These are phyloP conservation scores for Themeda triandra DNA, from an alignment of 176 grass and related monocot species.

Conservation along the genomic window DNA sequence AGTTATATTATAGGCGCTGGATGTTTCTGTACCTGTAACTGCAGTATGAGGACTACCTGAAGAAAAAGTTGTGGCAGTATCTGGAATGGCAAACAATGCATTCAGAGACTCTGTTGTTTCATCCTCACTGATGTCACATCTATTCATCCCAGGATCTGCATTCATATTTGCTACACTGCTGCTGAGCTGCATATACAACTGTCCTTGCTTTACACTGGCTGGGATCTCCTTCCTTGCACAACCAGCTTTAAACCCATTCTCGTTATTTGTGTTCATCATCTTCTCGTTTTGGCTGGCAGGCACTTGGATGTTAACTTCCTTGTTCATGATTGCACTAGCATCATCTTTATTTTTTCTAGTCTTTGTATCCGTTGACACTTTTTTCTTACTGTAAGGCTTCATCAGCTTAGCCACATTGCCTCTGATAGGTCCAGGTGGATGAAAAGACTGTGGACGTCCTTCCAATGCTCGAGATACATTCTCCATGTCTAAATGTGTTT, in stretches of 20 bases:
- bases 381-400: slow-evolving; percentile 44
- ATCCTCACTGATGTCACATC: slow-evolving; percentile 66
- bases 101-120: slow-evolving; percentile 74
- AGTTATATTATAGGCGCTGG: slow-evolving; percentile 22
- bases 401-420: slow-evolving; percentile 31
- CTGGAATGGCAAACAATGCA: slow-evolving; percentile 49
- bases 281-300: slow-evolving; percentile 23
- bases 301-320: slow-evolving; percentile 17
- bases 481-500: slow-evolving; percentile 18
- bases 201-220: slow-evolving; percentile 33
- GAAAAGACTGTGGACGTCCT: slow-evolving; percentile 16
- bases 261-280: slow-evolving; percentile 29
- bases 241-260: slow-evolving; percentile 32
- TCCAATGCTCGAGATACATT: slow-evolving; percentile 24
- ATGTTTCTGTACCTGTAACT: not conserved
- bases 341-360: slow-evolving; percentile 29
- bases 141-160: slow-evolving; percentile 53
- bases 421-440: slow-evolving; percentile 16
- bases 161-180: slow-evolving; percentile 16
- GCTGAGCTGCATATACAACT: slow-evolving; percentile 33
- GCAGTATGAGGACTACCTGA: slow-evolving; percentile 14
- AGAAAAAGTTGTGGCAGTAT: slow-evolving; percentile 30
- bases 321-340: slow-evolving; percentile 17
- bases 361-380: slow-evolving; percentile 16
- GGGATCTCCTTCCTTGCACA: slow-evolving; percentile 40